Evolutionary conservation across 371 early-diverging fungal genomes (phyloP).

Genomic region (Capillidium rhysosporum): DNA sequence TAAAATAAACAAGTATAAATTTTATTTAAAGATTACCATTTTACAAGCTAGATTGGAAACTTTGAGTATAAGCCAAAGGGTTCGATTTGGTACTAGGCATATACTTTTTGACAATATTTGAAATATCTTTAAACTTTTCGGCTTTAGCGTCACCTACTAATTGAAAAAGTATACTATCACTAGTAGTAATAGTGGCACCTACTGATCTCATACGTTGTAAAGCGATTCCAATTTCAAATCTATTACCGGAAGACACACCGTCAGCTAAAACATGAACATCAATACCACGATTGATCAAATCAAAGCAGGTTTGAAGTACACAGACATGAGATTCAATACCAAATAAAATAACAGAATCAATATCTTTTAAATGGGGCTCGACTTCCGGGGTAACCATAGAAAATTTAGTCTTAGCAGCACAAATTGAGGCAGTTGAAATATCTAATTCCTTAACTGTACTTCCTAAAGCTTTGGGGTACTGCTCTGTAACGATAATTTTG

Average conservation of each 20-base stretch:
- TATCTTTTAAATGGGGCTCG: conserved; percentile 25
- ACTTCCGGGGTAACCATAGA: conserved; percentile 71
- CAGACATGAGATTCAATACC: conserved; percentile 93
- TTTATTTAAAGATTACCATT: too few species aligned
- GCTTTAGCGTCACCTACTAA: conserved; percentile 58
- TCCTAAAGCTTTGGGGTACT: conserved; percentile 44
- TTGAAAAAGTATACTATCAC: conserved; percentile 85
- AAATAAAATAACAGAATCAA: conserved; percentile 58
- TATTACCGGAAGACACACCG: conserved; percentile 76
- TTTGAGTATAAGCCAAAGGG: background rate
- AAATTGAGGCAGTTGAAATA: conserved; percentile 28
- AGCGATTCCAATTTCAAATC: conserved; percentile 66
- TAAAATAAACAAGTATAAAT: too few species aligned
- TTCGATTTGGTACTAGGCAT: conserved; percentile 24
- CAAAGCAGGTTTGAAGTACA: conserved; percentile 80
- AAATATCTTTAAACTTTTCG: conserved; percentile 58
- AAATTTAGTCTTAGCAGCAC: conserved; percentile 61
- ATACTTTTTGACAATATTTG: conserved; percentile 62
- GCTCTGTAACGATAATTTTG: conserved; percentile 82
- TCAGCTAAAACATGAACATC: conserved; percentile 77
- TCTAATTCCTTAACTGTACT: conserved; percentile 61
- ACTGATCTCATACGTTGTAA: conserved; percentile 48
- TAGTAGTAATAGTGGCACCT: conserved; percentile 63
- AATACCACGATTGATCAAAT: conserved; percentile 46
- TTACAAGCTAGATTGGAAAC: background rate